Percentiles rank a stretch among this genome's conserved stretches.
Conservation (phyloP, 305 asterid species). For the Euphrasia arctica region DNA sequence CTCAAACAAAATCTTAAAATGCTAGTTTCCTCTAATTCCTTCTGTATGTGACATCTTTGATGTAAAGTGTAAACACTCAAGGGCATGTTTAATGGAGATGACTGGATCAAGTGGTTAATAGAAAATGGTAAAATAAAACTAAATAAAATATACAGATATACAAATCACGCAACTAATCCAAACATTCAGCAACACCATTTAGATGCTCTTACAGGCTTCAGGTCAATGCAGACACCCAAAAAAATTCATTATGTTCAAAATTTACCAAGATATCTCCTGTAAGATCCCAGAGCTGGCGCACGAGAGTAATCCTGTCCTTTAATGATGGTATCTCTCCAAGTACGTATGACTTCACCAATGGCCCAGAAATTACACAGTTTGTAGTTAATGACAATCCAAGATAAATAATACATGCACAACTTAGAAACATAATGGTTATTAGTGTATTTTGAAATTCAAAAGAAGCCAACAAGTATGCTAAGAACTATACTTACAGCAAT, state of each 20-base stretch:
- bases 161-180: conserved; percentile 9
- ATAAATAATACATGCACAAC: neutral
- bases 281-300: conserved; percentile 95
- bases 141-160: neutral
- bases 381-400: conserved; percentile 11
- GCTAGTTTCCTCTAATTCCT: conserved; percentile 8
- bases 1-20: neutral
- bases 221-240: neutral
- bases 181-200: conserved; percentile 11
- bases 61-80: neutral
- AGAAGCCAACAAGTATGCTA: conserved; percentile 1
- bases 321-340: conserved; percentile 94
- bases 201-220: neutral
- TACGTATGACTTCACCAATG: conserved; percentile 73
- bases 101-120: conserved; percentile 5
- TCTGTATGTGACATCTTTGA: neutral
- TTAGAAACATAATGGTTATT: conserved; percentile 5
- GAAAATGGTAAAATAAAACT: conserved; percentile 1
- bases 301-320: conserved; percentile 80
- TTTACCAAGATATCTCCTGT: conserved; percentile 87
- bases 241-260: conserved; percentile 19
- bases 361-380: conserved; percentile 10
- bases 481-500: conserved; percentile 63
- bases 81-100: conserved; percentile 14
- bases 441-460: neutral